Evolutionary conservation across 208 protist species (phyloP), one percentile per base, ranked within the genome.

Genomic region (Wallacemonas sp.): DNA sequence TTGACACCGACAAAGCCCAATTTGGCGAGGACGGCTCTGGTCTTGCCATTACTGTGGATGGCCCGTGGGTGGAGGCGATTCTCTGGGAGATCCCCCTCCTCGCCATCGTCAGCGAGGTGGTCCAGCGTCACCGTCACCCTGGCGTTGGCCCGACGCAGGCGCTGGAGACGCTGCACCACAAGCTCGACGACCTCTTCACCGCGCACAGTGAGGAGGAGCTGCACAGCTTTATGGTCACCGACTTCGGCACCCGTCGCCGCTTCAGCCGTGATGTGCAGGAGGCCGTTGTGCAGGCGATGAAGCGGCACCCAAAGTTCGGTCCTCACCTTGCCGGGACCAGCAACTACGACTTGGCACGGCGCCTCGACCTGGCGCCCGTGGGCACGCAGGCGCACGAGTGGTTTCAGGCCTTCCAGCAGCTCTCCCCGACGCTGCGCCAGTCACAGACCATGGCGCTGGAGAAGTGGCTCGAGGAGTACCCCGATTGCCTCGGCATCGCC

Each of bases 371-470:
- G n/a, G 50, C 78, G 3, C 73, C 86, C 1, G 66, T 92, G 9
- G 89, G 89, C 26, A 95, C 89, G 21, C 89, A 95, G 60, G 89
- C 89, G 15, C 89, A 95, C 54, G 89, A 95, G 71, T 95, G 89
- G 89, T 95, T 92, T 66, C 89, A 95, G 80, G 89, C 89, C 21
- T 92, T 92, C 64, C 89, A 95, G 70, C 89, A 95, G 73, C 77
- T 95, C 30, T 69, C 79, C 4, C 76, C 89, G 33, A 53, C 57
- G 27, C 76, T 95, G 50, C 82, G 82, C 5, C 62, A 66, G 21
- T 93, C 80, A 22, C 89, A 95, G 73, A 77, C 76, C 19, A 53
- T 83, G 53, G 89, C 89, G 61, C 66, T 95, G 38, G 66, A 78
- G 68, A 71, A 60, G 44, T 95, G 89, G 87, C 69, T 95, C 53